Evolutionary conservation across 2,329 filamentous ascomycete species (phyloP), one percentile per base, ranked within the genome.

Genomic region (Stachybotrys chartarum): DNA sequence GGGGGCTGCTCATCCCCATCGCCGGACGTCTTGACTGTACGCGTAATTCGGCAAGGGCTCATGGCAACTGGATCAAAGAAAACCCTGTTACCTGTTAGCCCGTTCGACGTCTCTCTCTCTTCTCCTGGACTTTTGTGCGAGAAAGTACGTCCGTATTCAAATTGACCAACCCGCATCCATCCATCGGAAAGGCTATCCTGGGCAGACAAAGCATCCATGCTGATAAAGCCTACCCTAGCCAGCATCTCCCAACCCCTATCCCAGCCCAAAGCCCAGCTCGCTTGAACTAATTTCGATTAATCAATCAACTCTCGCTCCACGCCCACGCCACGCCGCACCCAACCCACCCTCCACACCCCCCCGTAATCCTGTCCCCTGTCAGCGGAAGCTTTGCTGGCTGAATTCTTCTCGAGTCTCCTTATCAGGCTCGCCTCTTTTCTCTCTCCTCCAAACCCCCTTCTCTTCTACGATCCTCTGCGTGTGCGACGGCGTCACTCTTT

Each of bases 401-500:
- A 24, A 11, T 17, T 51, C 35, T 57, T 51, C 50, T 51, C 54
- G 45, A 47, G 45, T 24, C 51, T 51, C 55, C 56, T 49, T 51
- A 53, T 45, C 51, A 55, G 50, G 52, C 54, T 52, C 50, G 51
- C 55, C 54, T 51, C 54, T 44, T 56, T 55, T 44, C 54, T 52
- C 24, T 14, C 47, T 16, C 24, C 24, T 24, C 24, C 24, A 24
- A 53, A 17, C 50, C 18, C 17, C 30, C n/a, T 51, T 30, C 30
- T 30, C 49, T 14, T 30, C 16, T 35, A 55, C 52, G 48, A 44
- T 47, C 52, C 49, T 24, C 52, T 52, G n/a, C 35, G 35, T 53
- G 66, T 60, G 59, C 60, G 56, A 63, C 65, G 61, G 59, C 61
- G 57, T 64, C 62, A 53, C 57, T 66, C 64, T 55, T 61, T 66